phyloP scores from a whole-genome alignment of 148 eudicot species.

The Fagopyrum tataricum region DNA sequence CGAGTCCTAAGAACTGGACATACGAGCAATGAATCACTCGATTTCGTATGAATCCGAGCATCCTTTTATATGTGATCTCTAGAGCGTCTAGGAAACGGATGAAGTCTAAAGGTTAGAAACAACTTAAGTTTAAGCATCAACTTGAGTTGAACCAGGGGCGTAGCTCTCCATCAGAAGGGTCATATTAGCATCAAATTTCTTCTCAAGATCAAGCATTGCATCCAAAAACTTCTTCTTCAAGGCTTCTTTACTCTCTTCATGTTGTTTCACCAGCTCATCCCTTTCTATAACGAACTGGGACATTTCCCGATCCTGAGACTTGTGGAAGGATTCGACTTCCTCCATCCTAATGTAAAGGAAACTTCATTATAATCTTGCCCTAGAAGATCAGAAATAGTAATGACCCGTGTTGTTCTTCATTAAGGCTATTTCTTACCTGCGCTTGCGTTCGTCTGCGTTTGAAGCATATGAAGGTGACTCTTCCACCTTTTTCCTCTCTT shows the following conservation, averaged over 20 bases:
- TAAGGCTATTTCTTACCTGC: slow-evolving; percentile 29
- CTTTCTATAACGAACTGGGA: slow-evolving; percentile 40
- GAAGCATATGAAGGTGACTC: slow-evolving; percentile 22
- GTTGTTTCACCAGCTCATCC: slow-evolving; percentile 31
- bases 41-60: neutral
- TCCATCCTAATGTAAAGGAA: slow-evolving; percentile 29
- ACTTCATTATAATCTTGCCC: neutral
- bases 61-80: neutral
- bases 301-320: slow-evolving; percentile 45
- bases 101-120: neutral
- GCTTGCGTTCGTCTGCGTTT: slow-evolving; percentile 24
- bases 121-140: neutral
- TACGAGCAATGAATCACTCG: too few relatives aligned
- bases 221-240: slow-evolving; percentile 40
- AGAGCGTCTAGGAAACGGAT: neutral
- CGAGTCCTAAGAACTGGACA: neutral
- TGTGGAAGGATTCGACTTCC: slow-evolving; percentile 26
- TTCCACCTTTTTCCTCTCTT: slow-evolving; percentile 36
- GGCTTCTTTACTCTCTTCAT: slow-evolving; percentile 31
- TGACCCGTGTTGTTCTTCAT: neutral
- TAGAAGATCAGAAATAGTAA: neutral
- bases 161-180: slow-evolving; percentile 53
- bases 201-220: slow-evolving; percentile 52
- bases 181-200: slow-evolving; percentile 29
- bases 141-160: slow-evolving; percentile 22